Percentiles rank a stretch among this genome's conserved stretches.
phyloP scores from a whole-genome alignment of 2,329 filamentous ascomycete genomes.

The Aspergillus udagawae region DNA sequence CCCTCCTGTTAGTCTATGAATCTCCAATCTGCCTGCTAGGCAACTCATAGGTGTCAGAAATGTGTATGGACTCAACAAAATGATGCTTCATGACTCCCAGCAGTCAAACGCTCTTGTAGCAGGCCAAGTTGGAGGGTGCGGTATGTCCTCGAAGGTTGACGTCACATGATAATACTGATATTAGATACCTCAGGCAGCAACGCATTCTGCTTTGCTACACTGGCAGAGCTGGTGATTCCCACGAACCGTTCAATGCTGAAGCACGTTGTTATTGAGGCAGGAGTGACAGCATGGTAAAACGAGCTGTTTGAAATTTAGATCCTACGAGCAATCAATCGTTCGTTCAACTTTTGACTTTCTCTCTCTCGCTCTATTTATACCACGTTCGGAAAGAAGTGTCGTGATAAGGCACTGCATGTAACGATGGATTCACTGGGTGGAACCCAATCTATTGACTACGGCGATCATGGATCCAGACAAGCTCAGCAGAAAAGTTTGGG shows the following conservation, averaged over 20 bases:
- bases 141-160: not conserved
- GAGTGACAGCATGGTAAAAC: not conserved
- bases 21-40: not conserved
- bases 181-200: not conserved
- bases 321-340: not conserved
- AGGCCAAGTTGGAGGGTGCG: not conserved
- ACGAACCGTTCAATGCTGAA: not conserved
- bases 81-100: not conserved
- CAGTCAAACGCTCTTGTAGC: not conserved
- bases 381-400: not conserved
- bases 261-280: not conserved
- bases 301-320: not conserved
- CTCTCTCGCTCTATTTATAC: not conserved
- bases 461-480: not conserved
- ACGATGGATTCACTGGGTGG: not conserved
- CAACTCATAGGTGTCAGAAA: not conserved
- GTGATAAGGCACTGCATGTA: not conserved
- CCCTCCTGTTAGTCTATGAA: conserved; percentile 9
- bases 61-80: not conserved
- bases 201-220: not conserved
- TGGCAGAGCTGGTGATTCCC: not conserved
- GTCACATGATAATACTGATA: not conserved
- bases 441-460: not conserved
- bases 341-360: not conserved
- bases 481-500: not conserved